Conservation (phyloP, 176 grass and related monocot genomes). For the Pharus latifolius region DNA sequence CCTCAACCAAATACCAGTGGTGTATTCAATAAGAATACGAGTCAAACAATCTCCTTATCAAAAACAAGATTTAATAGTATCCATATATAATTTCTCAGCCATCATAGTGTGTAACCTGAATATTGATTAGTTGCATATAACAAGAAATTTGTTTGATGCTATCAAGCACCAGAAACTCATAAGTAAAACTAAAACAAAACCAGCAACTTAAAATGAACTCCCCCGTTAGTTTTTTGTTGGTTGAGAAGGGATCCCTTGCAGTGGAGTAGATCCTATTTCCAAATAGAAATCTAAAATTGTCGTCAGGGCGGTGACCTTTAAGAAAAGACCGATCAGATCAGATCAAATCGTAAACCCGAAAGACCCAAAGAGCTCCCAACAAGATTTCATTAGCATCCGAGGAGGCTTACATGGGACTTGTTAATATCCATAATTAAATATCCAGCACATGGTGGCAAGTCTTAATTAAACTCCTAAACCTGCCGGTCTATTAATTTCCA, state of each 20-base stretch:
- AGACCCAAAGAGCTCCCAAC: background rate
- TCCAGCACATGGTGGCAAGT: background rate
- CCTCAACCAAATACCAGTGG: no score
- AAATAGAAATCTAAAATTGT: background rate
- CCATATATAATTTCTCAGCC: no score
- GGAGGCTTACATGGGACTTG: background rate
- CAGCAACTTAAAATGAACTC: background rate
- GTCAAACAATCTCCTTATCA: no score
- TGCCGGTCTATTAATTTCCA: background rate
- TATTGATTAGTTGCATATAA: no score
- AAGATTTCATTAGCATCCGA: background rate
- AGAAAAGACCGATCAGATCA: background rate
- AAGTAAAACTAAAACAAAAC: background rate
- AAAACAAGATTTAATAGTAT: no score
- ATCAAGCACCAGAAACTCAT: background rate
- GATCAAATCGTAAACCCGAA: background rate
- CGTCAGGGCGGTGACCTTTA: background rate
- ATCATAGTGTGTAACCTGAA: no score
- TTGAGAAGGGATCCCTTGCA: constrained; percentile 12
- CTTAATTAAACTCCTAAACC: background rate
- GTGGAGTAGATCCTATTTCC: background rate
- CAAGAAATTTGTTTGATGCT: no score
- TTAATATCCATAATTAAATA: no score
- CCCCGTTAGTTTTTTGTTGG: background rate
- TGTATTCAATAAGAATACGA: no score